phyloP scores from a whole-genome alignment of 805 yeast species.

The Clavispora santaluciae region DNA sequence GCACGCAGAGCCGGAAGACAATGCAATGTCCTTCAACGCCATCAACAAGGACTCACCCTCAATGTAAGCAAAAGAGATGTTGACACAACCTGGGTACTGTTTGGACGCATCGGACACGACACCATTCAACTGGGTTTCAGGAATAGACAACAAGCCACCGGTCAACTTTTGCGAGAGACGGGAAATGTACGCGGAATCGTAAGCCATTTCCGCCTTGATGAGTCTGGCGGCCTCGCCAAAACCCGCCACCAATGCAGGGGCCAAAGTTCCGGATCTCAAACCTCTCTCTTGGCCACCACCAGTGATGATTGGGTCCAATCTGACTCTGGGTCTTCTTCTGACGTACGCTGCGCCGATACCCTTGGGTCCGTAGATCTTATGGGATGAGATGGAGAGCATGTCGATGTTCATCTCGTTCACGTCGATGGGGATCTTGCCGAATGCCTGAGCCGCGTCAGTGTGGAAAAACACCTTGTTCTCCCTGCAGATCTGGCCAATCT shows the following conservation, averaged over 20 bases:
- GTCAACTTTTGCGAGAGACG: slow-evolving; percentile 69
- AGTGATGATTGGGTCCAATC: slow-evolving; percentile 88
- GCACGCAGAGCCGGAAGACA: slow-evolving; percentile 96
- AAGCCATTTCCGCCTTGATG: slow-evolving; percentile 65
- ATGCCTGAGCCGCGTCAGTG: slow-evolving; percentile 96
- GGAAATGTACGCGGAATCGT: slow-evolving; percentile 67
- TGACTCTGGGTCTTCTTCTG: slow-evolving; percentile 96
- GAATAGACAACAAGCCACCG: slow-evolving; percentile 69
- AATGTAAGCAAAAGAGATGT: slow-evolving; percentile 92
- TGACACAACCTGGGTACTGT: slow-evolving; percentile 88
- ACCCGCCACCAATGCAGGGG: slow-evolving; percentile 94
- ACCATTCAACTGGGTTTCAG: slow-evolving; percentile 89
- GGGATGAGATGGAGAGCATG: slow-evolving; percentile 88
- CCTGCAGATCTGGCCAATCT: slow-evolving; percentile 85
- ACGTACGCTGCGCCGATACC: slow-evolving; percentile 95
- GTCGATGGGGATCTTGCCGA: slow-evolving; percentile 88
- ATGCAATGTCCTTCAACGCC: slow-evolving; percentile 96
- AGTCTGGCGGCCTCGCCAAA: slow-evolving; percentile 96
- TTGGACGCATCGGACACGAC: slow-evolving; percentile 47
- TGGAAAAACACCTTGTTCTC: slow-evolving; percentile 91
- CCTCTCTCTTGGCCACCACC: slow-evolving; percentile 99
- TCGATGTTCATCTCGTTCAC: slow-evolving; percentile 93
- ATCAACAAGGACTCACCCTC: slow-evolving; percentile 96
- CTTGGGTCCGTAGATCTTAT: slow-evolving; percentile 96
- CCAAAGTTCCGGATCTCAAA: slow-evolving; percentile 90